Percentiles rank a stretch among this genome's conserved stretches.
Conservation (phyloP, 768 basidiomycete species). For the Amanita rimosa region DNA sequence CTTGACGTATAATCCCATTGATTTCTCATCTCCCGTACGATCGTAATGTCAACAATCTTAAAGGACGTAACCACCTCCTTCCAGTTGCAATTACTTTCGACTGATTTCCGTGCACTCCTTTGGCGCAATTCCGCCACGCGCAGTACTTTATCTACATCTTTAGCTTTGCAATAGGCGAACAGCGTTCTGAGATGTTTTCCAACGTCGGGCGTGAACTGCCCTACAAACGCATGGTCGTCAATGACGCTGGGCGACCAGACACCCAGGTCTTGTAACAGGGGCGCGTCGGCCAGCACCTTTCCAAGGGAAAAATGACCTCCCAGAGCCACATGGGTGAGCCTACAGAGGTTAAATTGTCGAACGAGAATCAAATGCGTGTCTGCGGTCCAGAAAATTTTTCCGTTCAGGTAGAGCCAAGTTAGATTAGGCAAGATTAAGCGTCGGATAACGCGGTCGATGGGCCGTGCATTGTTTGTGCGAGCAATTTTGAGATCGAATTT, state of each 20-base stretch:
- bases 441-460: background rate
- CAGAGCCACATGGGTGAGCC: background rate
- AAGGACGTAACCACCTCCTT: background rate
- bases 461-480: background rate
- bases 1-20: background rate
- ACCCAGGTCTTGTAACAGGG: background rate
- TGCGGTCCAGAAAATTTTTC: background rate
- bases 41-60: background rate
- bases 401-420: background rate
- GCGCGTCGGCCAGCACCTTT: background rate
- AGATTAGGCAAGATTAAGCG: background rate
- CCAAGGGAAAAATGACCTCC: background rate
- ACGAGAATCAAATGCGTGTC: background rate
- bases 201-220: background rate
- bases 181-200: background rate
- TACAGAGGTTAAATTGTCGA: background rate
- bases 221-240: background rate
- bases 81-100: background rate
- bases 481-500: background rate
- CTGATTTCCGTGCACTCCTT: background rate
- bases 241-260: background rate
- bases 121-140: background rate
- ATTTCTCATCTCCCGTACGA: background rate
- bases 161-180: background rate
- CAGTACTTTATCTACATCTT: no score